These are phyloP conservation scores for Fusarium sulawesiense DNA, from an alignment of 2,329 filamentous ascomycete genomes.

Conservation along the genomic window DNA sequence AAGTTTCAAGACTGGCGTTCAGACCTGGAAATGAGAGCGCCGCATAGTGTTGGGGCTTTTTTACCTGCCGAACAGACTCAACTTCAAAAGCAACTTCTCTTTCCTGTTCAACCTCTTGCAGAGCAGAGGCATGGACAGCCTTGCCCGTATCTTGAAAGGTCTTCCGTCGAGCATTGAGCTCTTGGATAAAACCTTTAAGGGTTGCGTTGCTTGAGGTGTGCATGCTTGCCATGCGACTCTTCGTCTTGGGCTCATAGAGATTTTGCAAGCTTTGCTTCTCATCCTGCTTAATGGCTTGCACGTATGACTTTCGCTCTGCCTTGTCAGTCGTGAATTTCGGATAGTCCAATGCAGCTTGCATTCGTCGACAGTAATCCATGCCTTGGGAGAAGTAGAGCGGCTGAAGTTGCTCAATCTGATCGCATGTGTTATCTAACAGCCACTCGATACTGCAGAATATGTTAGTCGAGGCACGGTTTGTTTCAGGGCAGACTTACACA, in stretches of 20 bases:
- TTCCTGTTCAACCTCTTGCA: conserved; percentile 70
- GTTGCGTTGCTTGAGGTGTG: conserved; percentile 25
- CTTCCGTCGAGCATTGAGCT: conserved; percentile 38
- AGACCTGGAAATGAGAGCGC: conserved; percentile 59
- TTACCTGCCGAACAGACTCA: conserved; percentile 65
- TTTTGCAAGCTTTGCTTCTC: conserved; percentile 68
- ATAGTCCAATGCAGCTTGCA: conserved; percentile 60
- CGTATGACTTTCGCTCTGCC: conserved; percentile 49
- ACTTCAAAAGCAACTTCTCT: conserved; percentile 68
- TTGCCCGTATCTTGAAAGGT: conserved; percentile 42
- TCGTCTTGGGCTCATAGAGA: conserved; percentile 61
- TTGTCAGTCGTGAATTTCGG: conserved; percentile 55
- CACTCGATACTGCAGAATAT: conserved; percentile 52
- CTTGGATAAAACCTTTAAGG: conserved; percentile 34
- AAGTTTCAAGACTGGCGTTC: conserved; percentile 59
- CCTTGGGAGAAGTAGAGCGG: conserved; percentile 70
- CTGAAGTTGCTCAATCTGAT: conserved; percentile 67
- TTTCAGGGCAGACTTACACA: conserved; percentile 46
- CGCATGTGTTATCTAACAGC: conserved; percentile 73
- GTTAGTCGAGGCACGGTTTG: conserved; percentile 10
- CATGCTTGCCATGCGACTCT: conserved; percentile 16
- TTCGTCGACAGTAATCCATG: conserved; percentile 67
- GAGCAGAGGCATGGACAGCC: conserved; percentile 59
- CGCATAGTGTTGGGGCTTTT: conserved; percentile 58
- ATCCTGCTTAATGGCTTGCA: conserved; percentile 55